These are phyloP conservation scores for Mucor irregularis DNA, from an alignment of 371 early-diverging fungal genomes.

Conservation along the genomic window DNA sequence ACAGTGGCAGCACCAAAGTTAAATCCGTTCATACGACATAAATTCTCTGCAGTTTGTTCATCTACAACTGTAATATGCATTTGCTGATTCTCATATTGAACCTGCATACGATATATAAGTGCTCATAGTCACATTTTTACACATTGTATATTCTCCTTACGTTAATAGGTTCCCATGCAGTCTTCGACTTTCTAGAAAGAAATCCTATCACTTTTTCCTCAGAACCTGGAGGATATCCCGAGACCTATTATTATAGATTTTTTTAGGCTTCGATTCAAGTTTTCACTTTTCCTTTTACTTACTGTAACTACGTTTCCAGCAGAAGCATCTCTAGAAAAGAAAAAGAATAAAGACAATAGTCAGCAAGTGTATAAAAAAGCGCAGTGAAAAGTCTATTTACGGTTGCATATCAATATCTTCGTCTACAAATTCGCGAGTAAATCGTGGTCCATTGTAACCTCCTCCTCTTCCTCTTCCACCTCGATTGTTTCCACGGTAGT, in stretches of 20 bases:
- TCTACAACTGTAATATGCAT: constrained; percentile 31
- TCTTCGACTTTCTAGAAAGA: constrained; percentile 36
- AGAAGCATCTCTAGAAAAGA: constrained; percentile 9
- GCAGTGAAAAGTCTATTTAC: not conserved
- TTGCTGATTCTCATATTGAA: constrained; percentile 11
- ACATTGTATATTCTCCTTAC: constrained; percentile 18
- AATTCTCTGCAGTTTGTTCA: constrained; percentile 16
- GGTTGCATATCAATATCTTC: constrained; percentile 45
- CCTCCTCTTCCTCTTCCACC: constrained; percentile 10
- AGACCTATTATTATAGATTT: constrained; percentile 25
- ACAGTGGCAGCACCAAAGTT: constrained; percentile 23
- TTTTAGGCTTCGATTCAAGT: too few species aligned
- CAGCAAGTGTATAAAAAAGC: not conserved
- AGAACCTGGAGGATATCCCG: constrained; percentile 33
- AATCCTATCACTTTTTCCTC: constrained; percentile 40
- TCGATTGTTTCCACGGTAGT: constrained; percentile 5
- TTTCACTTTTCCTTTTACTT: too few species aligned
- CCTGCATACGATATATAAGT: not conserved
- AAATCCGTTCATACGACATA: constrained; percentile 33
- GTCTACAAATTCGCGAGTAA: constrained; percentile 34
- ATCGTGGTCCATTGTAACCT: constrained; percentile 11
- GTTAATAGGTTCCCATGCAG: constrained; percentile 35
- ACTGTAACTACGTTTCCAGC: constrained; percentile 19
- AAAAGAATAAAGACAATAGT: not conserved
- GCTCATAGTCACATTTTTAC: not conserved